Conservation (phyloP, 2,329 filamentous ascomycete species). For the Aspergillus awamori region DNA sequence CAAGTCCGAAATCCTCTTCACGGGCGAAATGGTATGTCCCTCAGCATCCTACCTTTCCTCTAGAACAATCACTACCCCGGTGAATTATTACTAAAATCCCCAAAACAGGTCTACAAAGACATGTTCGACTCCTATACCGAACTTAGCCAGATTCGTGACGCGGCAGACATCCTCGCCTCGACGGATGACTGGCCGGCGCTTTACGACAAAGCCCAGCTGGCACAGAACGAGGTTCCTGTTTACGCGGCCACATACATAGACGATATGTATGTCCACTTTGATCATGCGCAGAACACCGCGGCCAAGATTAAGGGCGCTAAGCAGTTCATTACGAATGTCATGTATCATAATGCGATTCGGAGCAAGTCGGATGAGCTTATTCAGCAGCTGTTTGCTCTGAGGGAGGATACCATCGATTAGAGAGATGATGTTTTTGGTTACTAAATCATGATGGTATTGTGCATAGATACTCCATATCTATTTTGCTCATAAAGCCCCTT, state of each 20-base stretch:
- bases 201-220: conserved; percentile 74
- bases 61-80: not conserved
- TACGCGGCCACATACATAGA: conserved; percentile 83
- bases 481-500: not conserved
- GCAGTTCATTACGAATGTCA: conserved; percentile 79
- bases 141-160: conserved; percentile 67
- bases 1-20: conserved; percentile 70
- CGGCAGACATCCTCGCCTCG: conserved; percentile 70
- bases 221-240: conserved; percentile 77
- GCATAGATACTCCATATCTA: not conserved
- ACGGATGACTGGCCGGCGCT: conserved; percentile 72
- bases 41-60: not conserved
- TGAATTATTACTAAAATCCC: not conserved
- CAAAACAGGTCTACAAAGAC: conserved; percentile 68
- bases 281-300: conserved; percentile 73
- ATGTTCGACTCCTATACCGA: conserved; percentile 82
- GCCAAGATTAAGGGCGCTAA: conserved; percentile 73
- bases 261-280: conserved; percentile 90
- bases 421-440: not conserved
- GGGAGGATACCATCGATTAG: conserved; percentile 68
- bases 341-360: conserved; percentile 84
- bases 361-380: conserved; percentile 75
- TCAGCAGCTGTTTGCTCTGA: conserved; percentile 72
- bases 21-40: conserved; percentile 74
- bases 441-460: not conserved